phyloP scores from a whole-genome alignment of 148 eudicot species.

The Cornus kousa region DNA sequence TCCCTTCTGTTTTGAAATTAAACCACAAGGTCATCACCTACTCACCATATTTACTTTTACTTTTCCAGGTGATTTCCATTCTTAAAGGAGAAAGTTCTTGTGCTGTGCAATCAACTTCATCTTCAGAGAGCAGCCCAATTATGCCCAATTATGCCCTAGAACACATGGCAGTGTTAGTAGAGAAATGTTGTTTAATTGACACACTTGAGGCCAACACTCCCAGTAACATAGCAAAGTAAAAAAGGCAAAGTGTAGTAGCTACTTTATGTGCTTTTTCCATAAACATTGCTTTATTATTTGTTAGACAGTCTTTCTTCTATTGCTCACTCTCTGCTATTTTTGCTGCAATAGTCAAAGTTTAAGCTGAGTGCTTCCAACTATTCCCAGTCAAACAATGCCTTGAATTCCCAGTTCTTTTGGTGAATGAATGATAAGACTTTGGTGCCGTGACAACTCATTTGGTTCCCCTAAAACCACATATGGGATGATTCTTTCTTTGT shows the following conservation, averaged over 20 bases:
- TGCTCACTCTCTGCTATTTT: too few relatives aligned
- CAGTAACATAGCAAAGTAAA: too few relatives aligned
- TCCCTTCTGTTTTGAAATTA: too few relatives aligned
- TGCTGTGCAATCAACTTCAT: slow-evolving; percentile 4
- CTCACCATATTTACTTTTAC: neutral
- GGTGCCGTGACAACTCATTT: slow-evolving; percentile 4
- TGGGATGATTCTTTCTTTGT: neutral
- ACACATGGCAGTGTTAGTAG: neutral
- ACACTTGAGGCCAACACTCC: too few relatives aligned
- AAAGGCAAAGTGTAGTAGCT: too few relatives aligned
- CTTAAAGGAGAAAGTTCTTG: slow-evolving; percentile 19
- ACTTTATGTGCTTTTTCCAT: too few relatives aligned
- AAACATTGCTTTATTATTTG: too few relatives aligned
- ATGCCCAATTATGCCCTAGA: neutral
- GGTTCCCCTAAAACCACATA: neutral
- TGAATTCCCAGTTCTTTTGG: neutral
- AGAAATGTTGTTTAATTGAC: neutral
- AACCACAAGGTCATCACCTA: neutral
- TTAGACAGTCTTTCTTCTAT: too few relatives aligned
- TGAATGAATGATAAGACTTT: slow-evolving; percentile 1
- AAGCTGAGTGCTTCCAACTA: too few relatives aligned
- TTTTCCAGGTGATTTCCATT: slow-evolving; percentile 11
- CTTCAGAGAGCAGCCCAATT: slow-evolving; percentile 15
- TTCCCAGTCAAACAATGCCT: too few relatives aligned
- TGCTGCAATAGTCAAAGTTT: neutral